phyloP scores from a whole-genome alignment of 2,329 filamentous ascomycete genomes.

The Ilyonectria destructans region DNA sequence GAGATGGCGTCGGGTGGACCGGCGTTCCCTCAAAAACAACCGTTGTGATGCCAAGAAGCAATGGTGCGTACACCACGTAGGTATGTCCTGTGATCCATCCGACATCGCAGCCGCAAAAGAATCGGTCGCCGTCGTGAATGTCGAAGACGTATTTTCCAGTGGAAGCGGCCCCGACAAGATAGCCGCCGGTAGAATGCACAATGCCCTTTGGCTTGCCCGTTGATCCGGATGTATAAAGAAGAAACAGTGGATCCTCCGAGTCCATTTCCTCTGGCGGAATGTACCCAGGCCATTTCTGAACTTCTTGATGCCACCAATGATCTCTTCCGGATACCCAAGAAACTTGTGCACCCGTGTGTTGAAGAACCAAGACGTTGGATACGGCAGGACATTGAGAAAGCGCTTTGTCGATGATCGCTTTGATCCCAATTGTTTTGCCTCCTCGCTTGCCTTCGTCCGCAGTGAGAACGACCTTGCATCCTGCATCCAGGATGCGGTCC shows the following conservation, averaged over 20 bases:
- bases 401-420: conserved; percentile 96
- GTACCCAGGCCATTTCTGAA: conserved; percentile 92
- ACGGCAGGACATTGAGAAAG: conserved; percentile 86
- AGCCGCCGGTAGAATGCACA: conserved; percentile 93
- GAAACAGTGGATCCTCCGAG: conserved; percentile 93
- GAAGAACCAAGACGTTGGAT: conserved; percentile 85
- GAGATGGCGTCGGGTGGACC: conserved; percentile 92
- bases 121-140: conserved; percentile 89
- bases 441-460: conserved; percentile 95
- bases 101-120: conserved; percentile 96
- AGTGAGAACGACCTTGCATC: conserved; percentile 92
- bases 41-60: conserved; percentile 89
- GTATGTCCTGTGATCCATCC: conserved; percentile 98
- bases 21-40: conserved; percentile 97
- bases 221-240: conserved; percentile 95
- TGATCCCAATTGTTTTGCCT: conserved; percentile 92
- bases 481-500: conserved; percentile 89
- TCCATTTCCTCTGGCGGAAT: conserved; percentile 87
- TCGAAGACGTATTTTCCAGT: conserved; percentile 98
- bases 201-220: conserved; percentile 98
- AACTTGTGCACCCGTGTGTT: conserved; percentile 90
- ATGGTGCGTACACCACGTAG: conserved; percentile 93
- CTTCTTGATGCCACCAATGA: conserved; percentile 96
- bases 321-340: conserved; percentile 89
- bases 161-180: conserved; percentile 87